Percentiles rank a stretch among this genome's conserved stretches.
These are phyloP conservation scores for Byssoonygena ceratinophila DNA, from an alignment of 2,329 filamentous ascomycete genomes.

Conservation along the genomic window DNA sequence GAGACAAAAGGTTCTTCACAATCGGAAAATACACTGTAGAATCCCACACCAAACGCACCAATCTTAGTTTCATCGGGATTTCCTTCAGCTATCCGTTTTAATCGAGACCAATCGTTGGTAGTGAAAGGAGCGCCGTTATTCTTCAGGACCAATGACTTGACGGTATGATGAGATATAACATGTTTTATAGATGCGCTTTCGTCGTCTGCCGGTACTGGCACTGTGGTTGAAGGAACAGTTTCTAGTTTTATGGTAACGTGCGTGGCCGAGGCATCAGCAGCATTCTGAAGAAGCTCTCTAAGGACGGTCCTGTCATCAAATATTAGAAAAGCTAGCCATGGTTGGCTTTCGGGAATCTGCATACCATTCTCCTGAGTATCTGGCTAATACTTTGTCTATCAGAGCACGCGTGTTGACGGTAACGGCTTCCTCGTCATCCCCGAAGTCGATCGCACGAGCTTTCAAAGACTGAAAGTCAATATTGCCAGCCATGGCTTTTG, in stretches of 20 bases:
- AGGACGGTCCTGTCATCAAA: slow-evolving; percentile 48
- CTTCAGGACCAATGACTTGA: slow-evolving; percentile 76
- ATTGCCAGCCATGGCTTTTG: slow-evolving; percentile 35
- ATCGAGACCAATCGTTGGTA: slow-evolving; percentile 78
- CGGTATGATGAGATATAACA: slow-evolving; percentile 69
- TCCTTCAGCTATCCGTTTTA: slow-evolving; percentile 97
- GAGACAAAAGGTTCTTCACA: slow-evolving; percentile 97
- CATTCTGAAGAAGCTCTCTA: slow-evolving; percentile 93
- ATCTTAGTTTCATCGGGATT: slow-evolving; percentile 99
- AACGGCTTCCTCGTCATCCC: slow-evolving; percentile 89
- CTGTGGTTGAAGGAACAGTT: slow-evolving; percentile 68
- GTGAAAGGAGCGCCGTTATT: slow-evolving; percentile 87
- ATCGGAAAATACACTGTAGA: slow-evolving; percentile 97
- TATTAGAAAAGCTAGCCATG: not conserved
- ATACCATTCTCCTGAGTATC: slow-evolving; percentile 94
- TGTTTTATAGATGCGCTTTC: slow-evolving; percentile 69
- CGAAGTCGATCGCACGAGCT: slow-evolving; percentile 74
- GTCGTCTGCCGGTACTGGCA: slow-evolving; percentile 60
- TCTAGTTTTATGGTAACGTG: slow-evolving; percentile 88
- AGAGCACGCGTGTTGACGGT: slow-evolving; percentile 94
- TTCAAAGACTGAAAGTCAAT: slow-evolving; percentile 59
- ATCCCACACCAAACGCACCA: slow-evolving; percentile 93
- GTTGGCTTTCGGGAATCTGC: slow-evolving; percentile 27
- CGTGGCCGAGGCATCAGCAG: slow-evolving; percentile 87
- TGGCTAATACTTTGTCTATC: slow-evolving; percentile 93